Evolutionary conservation across 1,284 basidiomycete genomes (phyloP), one percentile per base, ranked within the genome.

Genomic region (Fomitopsis palustris): DNA sequence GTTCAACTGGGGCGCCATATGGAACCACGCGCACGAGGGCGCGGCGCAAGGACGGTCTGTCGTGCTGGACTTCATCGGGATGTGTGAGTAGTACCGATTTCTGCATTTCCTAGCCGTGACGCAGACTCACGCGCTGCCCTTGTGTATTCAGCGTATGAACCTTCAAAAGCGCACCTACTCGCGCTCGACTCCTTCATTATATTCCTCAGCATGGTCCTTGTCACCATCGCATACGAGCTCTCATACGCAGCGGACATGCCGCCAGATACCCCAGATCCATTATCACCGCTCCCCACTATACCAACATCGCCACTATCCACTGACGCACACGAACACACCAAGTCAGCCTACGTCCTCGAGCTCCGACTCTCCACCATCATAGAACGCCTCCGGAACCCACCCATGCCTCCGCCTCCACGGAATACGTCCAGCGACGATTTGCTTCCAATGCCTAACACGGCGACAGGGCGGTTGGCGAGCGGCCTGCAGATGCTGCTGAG

Each of bases 21-120:
- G 85, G 82, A 75, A 75, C 45, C 89, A 92, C 69, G 75, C 80
- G 55, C 75, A 74, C 25, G 71, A 77, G 35, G 81, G 81, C 7
- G 73, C 80, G 57, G 68, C 77, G 37, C 80, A 85, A 60, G 82
- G 82, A 25, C 77, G 85, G 65, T 75, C 81, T 9, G 72, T 90
- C 65, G 72, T 92, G 39, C 82, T 92, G 59, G 89, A 92, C 70
- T 92, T 92, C 65, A 80, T 92, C 61, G 90, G 90, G 59, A 78
- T 85, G 77, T 82, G 89, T 91, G 68, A 56, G 86, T 79, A 8
- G n/a, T 53, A 16, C 23, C 19, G 16, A 41, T 10, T 23, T 16
- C 54, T 38, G 31, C 41, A 4, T 21, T 31, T 4, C 27, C 33
- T n/a, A n/a, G n/a, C n/a, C n/a, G n/a, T n/a, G 7, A 19, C 14